Evolutionary conservation across 1,139 yeast genomes (phyloP).

Genomic region (Blastobotrys aristatus): DNA sequence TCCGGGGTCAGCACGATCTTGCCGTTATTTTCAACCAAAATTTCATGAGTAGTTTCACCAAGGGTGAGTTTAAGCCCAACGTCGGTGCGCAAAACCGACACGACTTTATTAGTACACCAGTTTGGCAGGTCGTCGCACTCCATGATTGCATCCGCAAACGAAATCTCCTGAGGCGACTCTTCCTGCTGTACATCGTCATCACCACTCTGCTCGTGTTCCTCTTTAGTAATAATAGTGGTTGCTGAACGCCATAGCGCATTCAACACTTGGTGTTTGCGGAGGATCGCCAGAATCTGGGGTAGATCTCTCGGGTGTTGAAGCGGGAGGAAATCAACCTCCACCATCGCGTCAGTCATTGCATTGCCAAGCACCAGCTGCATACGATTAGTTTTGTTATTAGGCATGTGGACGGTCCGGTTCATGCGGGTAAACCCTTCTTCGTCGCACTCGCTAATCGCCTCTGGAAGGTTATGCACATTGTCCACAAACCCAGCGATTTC

Average conservation of each 20-base stretch:
- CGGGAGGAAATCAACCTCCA: slow-evolving; percentile 31
- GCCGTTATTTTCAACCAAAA: not conserved
- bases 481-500: not conserved
- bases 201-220: slow-evolving; percentile 1
- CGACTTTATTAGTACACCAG: not conserved
- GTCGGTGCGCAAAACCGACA: slow-evolving; percentile 4
- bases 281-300: slow-evolving; percentile 20
- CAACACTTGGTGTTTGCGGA: slow-evolving; percentile 19
- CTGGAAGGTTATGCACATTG: not conserved
- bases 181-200: not conserved
- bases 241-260: slow-evolving; percentile 19
- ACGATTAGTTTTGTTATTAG: slow-evolving; percentile 5
- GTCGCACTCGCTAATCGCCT: not conserved
- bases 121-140: slow-evolving; percentile 15
- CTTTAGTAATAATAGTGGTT: not conserved
- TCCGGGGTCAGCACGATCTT: not conserved
- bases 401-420: slow-evolving; percentile 15
- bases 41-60: not conserved
- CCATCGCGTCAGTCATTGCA: slow-evolving; percentile 29
- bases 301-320: slow-evolving; percentile 31
- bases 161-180: slow-evolving; percentile 15
- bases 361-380: slow-evolving; percentile 22
- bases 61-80: not conserved
- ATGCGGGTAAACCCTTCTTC: slow-evolving; percentile 12
- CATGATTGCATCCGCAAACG: slow-evolving; percentile 24